Conservation (phyloP, 108 stramenopile species). For the Nitzschia sp. region DNA sequence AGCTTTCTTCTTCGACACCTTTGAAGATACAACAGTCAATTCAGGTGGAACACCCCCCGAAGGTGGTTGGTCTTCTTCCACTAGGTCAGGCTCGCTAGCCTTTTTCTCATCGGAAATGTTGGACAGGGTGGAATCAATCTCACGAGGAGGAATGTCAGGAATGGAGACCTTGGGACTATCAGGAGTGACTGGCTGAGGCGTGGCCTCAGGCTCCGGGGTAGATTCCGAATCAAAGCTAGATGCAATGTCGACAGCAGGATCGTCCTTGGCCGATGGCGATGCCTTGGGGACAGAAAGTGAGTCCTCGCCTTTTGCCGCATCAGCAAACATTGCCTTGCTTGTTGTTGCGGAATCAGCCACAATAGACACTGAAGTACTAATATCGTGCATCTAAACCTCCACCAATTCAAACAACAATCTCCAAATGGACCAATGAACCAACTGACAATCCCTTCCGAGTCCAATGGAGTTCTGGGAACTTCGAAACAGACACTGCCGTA, state of each 20-base stretch:
- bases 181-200: conserved; percentile 21
- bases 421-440: too few relatives aligned
- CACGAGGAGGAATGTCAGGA: not conserved
- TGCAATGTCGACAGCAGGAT: not conserved
- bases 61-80: not conserved
- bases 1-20: too few relatives aligned
- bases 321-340: not conserved
- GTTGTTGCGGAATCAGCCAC: not conserved
- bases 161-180: conserved; percentile 6
- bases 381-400: conserved; percentile 8
- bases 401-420: not conserved
- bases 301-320: too few relatives aligned
- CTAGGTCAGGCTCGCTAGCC: conserved; percentile 3
- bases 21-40: too few relatives aligned
- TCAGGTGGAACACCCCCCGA: too few relatives aligned
- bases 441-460: too few relatives aligned
- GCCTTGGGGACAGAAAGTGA: not conserved
- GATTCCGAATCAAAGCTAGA: conserved; percentile 9
- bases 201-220: not conserved
- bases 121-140: not conserved
- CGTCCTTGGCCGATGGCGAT: not conserved
- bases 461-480: too few relatives aligned
- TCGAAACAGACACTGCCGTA: too few relatives aligned
- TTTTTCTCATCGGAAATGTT: conserved; percentile 10
- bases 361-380: not conserved